Percentiles rank a stretch among this genome's conserved stretches.
phyloP scores from a whole-genome alignment of 2,329 filamentous ascomycete genomes.

The Penicillium polonicum region DNA sequence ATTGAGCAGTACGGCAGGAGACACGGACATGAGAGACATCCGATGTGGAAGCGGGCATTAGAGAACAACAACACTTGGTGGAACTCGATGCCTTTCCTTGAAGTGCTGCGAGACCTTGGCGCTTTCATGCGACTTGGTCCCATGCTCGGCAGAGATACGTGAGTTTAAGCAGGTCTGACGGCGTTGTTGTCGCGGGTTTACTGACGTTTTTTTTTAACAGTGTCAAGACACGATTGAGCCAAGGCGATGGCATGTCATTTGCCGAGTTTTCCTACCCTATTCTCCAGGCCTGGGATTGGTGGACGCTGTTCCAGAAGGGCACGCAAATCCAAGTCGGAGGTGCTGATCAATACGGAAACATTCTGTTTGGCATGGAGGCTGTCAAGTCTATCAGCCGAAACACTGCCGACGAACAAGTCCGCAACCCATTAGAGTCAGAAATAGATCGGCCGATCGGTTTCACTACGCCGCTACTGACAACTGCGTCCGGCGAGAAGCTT shows the following conservation, averaged over 20 bases:
- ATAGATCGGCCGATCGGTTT: conserved; percentile 68
- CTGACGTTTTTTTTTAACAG: conserved; percentile 37
- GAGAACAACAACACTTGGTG: conserved; percentile 86
- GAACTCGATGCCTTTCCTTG: conserved; percentile 66
- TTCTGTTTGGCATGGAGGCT: conserved; percentile 82
- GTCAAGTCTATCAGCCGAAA: conserved; percentile 70
- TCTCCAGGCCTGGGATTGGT: conserved; percentile 96
- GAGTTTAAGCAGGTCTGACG: conserved; percentile 43
- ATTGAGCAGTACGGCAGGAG: conserved; percentile 65
- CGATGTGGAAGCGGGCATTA: conserved; percentile 66
- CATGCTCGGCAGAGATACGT: conserved; percentile 87
- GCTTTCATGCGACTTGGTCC: conserved; percentile 73
- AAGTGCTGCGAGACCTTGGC: conserved; percentile 74
- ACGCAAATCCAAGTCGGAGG: conserved; percentile 89
- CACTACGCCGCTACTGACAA: conserved; percentile 86
- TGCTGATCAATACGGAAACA: conserved; percentile 95
- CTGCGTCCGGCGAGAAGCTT: conserved; percentile 82
- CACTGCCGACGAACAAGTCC: conserved; percentile 38
- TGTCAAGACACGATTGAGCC: conserved; percentile 79
- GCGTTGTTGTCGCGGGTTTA: background rate
- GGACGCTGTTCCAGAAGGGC: conserved; percentile 71
- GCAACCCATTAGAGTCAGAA: conserved; percentile 38
- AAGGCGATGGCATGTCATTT: conserved; percentile 88
- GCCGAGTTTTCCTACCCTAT: conserved; percentile 92
- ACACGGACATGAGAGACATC: conserved; percentile 63